These are phyloP conservation scores for Fusarium foetens DNA, from an alignment of 2,329 filamentous ascomycete species.

Conservation along the genomic window DNA sequence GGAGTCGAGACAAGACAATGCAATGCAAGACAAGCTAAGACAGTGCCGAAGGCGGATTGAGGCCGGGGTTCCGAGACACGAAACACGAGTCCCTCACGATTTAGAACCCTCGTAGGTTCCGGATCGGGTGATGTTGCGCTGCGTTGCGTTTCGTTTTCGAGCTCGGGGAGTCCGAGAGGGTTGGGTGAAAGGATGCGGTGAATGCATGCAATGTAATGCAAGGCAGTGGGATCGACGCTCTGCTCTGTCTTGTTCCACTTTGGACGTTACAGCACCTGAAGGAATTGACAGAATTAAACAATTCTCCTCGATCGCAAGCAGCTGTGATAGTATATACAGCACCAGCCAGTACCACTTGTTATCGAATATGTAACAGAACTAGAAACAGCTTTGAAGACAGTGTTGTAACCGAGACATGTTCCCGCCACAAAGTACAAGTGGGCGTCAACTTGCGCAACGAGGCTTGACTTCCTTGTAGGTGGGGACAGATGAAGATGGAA, in stretches of 20 bases:
- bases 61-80: constrained; percentile 25
- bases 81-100: constrained; percentile 21
- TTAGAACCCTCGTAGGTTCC: constrained; percentile 36
- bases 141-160: not conserved
- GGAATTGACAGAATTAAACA: not conserved
- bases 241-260: constrained; percentile 29
- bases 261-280: constrained; percentile 20
- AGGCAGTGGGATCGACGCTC: constrained; percentile 32
- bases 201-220: constrained; percentile 32
- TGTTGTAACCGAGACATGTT: constrained; percentile 53
- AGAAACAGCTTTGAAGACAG: constrained; percentile 36
- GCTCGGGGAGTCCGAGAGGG: constrained; percentile 30
- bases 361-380: constrained; percentile 5
- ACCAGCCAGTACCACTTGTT: constrained; percentile 5
- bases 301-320: constrained; percentile 17
- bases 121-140: constrained; percentile 33
- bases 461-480: constrained; percentile 8
- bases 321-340: constrained; percentile 2
- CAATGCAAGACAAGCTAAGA: constrained; percentile 7
- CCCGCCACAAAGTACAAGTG: constrained; percentile 42
- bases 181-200: constrained; percentile 39
- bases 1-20: constrained; percentile 11
- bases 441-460: constrained; percentile 16
- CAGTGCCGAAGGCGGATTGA: constrained; percentile 25
- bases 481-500: not conserved